Base-by-base conservation (phyloP, 164 flowering plant species). In the Malania oleifera region DNA sequence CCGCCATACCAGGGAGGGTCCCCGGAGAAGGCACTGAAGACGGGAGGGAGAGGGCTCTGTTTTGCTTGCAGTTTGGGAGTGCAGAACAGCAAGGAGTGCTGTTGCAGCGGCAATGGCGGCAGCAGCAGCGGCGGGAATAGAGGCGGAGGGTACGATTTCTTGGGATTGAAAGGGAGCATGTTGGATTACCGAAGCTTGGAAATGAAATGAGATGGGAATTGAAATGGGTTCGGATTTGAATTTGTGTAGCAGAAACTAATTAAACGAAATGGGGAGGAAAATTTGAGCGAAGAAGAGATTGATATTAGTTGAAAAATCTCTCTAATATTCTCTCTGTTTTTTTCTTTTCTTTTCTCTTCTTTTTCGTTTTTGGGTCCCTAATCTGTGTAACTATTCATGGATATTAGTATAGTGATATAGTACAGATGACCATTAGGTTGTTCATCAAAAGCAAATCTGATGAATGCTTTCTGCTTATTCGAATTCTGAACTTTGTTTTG, bases 171-270 rank as follows among this genome's bases (percentile, higher is more conserved):
- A 59, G 29, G 37, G 56, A 76, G 79, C 15, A 75, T 80, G 24
- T 73, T 81, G 82, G 95, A 82, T 63, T 84, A 75, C 58, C 84
- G 96, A 85, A 73, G 80, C 69, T 70, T 84, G 81, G 87, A 87
- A 61, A 82, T 81, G 93, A 91, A 87, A 73, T 87, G 60, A 75
- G 25, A 15, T 27, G 29, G 39, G 17, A 43, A 41, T 12, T 27
- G 4, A 34, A 15, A 52, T 37, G 20, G 54, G 46, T 3, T 35
- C 5, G 51, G 55, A 35, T 19, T 23, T 50, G 43, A 22, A 18
- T 15, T 57, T 22, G 17, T 31, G 26, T 24, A 24, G 26, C 12
- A 54, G 43, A n/a, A n/a, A n/a, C n/a, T n/a, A n/a, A n/a, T n/a
- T n/a, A n/a, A 48, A 20, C 38, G 27, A 50, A 48, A 35, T 46